phyloP scores from a whole-genome alignment of 805 yeast species.

The Candida morakotiae region DNA sequence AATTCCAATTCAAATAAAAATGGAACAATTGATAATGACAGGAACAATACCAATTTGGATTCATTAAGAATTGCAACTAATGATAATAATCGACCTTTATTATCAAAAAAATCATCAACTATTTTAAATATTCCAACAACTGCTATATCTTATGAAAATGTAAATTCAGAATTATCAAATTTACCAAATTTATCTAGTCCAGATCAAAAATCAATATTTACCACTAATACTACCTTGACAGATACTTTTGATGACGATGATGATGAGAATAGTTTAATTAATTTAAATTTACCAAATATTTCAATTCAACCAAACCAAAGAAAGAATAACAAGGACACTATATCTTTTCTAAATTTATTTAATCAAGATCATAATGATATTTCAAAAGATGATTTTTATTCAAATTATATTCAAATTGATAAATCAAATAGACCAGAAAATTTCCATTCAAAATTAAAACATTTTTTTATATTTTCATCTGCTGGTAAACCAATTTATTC shows the following conservation, averaged over 20 bases:
- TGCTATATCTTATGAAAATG: slow-evolving; percentile 7
- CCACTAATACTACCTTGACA: slow-evolving; percentile 18
- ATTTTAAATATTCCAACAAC: slow-evolving; percentile 4
- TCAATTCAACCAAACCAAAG: background rate
- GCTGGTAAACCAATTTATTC: slow-evolving; percentile 91
- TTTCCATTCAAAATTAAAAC: slow-evolving; percentile 47
- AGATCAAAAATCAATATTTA: slow-evolving; percentile 6
- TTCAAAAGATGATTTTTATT: slow-evolving; percentile 12
- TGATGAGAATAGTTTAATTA: slow-evolving; percentile 4
- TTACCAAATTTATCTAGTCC: slow-evolving; percentile 1
- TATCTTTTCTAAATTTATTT: slow-evolving; percentile 15
- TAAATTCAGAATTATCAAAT: slow-evolving; percentile 3
- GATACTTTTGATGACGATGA: slow-evolving; percentile 17
- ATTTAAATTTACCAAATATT: slow-evolving; percentile 3
- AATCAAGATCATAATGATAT: slow-evolving; percentile 5
- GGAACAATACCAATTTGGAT: no score
- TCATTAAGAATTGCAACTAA: no score
- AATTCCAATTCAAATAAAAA: no score
- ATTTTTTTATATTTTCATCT: slow-evolving; percentile 70
- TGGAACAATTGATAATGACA: no score
- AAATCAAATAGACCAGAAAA: slow-evolving; percentile 10
- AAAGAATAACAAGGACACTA: no score
- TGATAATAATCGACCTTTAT: background rate
- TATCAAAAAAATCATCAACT: slow-evolving; percentile 2
- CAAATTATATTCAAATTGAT: slow-evolving; percentile 14